These are phyloP conservation scores for Vitis hybrid DNA, from an alignment of 177 flowering plant species.

Conservation along the genomic window DNA sequence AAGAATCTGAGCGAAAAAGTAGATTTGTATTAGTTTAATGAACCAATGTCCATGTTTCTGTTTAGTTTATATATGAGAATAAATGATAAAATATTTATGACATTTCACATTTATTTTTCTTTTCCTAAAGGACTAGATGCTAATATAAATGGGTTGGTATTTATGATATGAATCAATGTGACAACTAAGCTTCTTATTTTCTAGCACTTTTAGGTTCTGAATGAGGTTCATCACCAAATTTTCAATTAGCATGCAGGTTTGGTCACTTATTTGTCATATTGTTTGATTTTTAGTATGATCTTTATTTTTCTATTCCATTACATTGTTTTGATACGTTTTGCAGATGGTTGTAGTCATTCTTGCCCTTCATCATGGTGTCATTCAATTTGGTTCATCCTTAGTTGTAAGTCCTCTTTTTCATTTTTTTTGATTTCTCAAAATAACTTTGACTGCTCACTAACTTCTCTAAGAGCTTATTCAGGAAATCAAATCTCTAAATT, in stretches of 20 bases:
- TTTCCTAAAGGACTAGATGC: no score
- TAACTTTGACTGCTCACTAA: neutral
- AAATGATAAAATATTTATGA: no score
- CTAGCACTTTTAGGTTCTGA: no score
- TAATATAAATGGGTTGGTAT: no score
- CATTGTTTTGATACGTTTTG: slow-evolving; percentile 16
- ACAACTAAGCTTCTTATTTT: no score
- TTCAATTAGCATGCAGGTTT: slow-evolving; percentile 87
- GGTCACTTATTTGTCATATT: neutral
- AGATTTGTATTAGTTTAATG: slow-evolving; percentile 26
- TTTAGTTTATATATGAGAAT: no score
- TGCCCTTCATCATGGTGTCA: slow-evolving; percentile 81
- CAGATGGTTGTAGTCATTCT: slow-evolving; percentile 91
- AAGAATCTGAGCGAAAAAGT: slow-evolving; percentile 30
- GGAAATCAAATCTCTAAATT: no score
- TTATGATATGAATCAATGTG: no score
- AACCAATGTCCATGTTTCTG: neutral
- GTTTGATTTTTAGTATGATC: neutral
- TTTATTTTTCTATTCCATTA: slow-evolving; percentile 1
- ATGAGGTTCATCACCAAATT: slow-evolving; percentile 40
- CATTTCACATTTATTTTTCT: no score
- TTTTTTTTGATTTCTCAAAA: neutral
- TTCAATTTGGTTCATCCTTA: slow-evolving; percentile 77
- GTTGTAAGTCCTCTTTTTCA: slow-evolving; percentile 45
- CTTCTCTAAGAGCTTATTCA: no score